Conservation (phyloP, 345 rosid genomes). For the Citrus cavaleriei region DNA sequence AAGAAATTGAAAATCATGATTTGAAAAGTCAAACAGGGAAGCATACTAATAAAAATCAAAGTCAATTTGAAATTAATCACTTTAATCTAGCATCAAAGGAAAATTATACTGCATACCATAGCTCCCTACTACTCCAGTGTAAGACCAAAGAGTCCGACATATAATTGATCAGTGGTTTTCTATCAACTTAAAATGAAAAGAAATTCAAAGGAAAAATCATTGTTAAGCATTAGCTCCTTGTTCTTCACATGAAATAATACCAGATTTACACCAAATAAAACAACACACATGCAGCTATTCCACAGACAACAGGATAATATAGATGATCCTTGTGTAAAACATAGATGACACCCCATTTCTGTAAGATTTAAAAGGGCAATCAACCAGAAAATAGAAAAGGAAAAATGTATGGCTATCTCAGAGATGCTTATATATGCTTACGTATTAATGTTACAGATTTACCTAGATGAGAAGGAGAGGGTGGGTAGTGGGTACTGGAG, state of each 20-base stretch:
- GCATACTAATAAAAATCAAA: background rate
- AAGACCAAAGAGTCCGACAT: background rate
- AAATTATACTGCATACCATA: background rate
- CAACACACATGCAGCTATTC: background rate
- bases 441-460: background rate
- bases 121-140: background rate
- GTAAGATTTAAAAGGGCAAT: background rate
- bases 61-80: background rate
- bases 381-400: background rate
- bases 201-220: background rate
- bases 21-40: background rate
- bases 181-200: background rate
- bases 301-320: background rate
- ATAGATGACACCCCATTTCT: background rate
- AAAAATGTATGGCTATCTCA: background rate
- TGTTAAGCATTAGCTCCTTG: background rate
- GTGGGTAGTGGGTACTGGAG: too few relatives aligned
- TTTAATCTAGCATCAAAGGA: background rate
- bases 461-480: background rate
- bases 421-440: background rate
- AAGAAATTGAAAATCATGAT: background rate
- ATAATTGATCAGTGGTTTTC: background rate
- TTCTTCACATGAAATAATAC: background rate
- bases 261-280: background rate
- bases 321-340: background rate